Conservation (phyloP, 2,329 filamentous ascomycete genomes). For the Tolypocladium guangdongense region DNA sequence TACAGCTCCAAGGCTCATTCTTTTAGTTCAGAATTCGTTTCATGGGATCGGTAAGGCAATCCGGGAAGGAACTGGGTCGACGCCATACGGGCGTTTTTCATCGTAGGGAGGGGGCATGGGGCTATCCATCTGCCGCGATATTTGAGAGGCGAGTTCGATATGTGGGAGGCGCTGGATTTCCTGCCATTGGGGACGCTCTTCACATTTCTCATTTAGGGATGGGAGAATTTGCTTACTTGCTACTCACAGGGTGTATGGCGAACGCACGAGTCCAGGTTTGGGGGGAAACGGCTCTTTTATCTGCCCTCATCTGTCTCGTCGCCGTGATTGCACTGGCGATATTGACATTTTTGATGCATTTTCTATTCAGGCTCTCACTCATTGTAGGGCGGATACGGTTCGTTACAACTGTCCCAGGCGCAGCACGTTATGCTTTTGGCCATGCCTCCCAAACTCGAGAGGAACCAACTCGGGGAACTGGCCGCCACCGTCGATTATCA, state of each 20-base stretch:
- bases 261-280: background rate
- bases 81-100: background rate
- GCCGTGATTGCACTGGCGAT: too few species aligned
- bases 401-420: slow-evolving; percentile 2
- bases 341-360: background rate
- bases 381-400: background rate
- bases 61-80: background rate
- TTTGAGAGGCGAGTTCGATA: background rate
- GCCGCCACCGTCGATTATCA: slow-evolving; percentile 5
- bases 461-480: slow-evolving; percentile 8
- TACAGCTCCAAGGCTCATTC: background rate
- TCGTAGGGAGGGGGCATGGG: background rate
- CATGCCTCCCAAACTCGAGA: slow-evolving; percentile 9
- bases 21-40: background rate
- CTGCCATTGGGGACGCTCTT: background rate
- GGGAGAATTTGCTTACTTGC: background rate
- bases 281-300: background rate
- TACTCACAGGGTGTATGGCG: background rate
- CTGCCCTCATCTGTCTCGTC: background rate
- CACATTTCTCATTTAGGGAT: background rate
- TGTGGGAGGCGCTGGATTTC: background rate
- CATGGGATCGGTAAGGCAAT: background rate
- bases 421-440: slow-evolving; percentile 5
- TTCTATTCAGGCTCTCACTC: background rate
- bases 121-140: background rate